A percentile compares a stretch with the other conserved stretches of the same genome.
Evolutionary conservation across 139 green algal species (phyloP).

Genomic region (Diplosphaera chodatii): DNA sequence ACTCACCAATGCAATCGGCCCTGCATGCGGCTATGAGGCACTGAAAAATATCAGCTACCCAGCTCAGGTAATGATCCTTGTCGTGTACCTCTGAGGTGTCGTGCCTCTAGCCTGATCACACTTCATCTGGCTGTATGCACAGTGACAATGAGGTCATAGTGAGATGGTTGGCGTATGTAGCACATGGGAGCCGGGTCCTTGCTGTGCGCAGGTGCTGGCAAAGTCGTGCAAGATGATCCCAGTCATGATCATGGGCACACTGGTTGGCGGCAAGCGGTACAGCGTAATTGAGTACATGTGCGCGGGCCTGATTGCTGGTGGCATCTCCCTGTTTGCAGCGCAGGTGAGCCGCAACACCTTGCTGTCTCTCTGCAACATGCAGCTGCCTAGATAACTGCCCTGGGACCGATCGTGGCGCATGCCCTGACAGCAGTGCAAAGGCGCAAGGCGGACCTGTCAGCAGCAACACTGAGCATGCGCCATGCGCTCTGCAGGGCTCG

Average conservation of each 20-base stretch:
- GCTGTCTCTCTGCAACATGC: no score
- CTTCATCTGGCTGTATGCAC: background rate
- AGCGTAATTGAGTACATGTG: slow-evolving; percentile 78
- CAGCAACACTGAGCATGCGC: no score
- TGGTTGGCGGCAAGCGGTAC: slow-evolving; percentile 83
- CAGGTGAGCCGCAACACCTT: no score
- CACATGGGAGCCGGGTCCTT: no score
- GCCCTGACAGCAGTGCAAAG: no score
- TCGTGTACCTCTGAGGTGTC: no score
- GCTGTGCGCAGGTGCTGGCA: slow-evolving; percentile 93
- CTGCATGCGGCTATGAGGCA: slow-evolving; percentile 79
- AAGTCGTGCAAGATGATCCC: slow-evolving; percentile 98
- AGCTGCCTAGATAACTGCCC: no score
- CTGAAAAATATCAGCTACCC: slow-evolving; percentile 94
- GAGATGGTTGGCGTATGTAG: no score
- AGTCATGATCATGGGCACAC: slow-evolving; percentile 88
- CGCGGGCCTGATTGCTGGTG: slow-evolving; percentile 68
- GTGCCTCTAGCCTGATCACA: no score
- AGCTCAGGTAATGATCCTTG: slow-evolving; percentile 72
- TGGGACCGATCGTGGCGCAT: no score
- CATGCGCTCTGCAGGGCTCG: slow-evolving; percentile 50
- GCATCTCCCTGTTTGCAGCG: slow-evolving; percentile 22
- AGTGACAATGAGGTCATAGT: no score
- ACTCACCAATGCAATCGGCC: slow-evolving; percentile 83
- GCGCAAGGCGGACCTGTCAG: no score